Conservation (phyloP, 2,329 filamentous ascomycete genomes). For the Talaromyces sp. region DNA sequence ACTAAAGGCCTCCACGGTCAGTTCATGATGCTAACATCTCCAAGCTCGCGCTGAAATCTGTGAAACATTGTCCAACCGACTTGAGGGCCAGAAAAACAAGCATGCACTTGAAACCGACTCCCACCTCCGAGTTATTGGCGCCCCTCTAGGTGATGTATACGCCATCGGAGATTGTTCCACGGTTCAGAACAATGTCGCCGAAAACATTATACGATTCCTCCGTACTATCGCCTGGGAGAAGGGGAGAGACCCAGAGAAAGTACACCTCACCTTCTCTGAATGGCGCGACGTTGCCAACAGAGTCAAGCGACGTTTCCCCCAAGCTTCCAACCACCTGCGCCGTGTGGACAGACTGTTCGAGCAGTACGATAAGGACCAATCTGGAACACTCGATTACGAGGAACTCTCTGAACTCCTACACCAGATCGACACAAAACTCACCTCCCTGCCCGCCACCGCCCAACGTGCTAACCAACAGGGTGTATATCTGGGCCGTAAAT, state of each 20-base stretch:
- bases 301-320: conserved; percentile 87
- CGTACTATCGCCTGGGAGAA: conserved; percentile 89
- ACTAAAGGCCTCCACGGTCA: neutral
- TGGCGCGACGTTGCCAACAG: conserved; percentile 83
- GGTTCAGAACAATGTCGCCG: conserved; percentile 94
- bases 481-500: conserved; percentile 86
- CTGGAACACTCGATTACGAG: conserved; percentile 89
- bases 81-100: conserved; percentile 79
- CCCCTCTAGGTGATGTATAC: conserved; percentile 92
- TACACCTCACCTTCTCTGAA: conserved; percentile 82
- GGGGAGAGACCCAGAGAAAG: conserved; percentile 83
- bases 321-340: conserved; percentile 82
- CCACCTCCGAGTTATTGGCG: conserved; percentile 84
- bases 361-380: conserved; percentile 90
- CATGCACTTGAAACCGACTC: conserved; percentile 94
- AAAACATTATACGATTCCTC: conserved; percentile 87
- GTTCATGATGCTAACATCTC: conserved; percentile 6
- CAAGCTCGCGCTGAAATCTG: conserved; percentile 76
- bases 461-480: conserved; percentile 97
- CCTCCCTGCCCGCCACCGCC: conserved; percentile 89
- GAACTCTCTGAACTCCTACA: conserved; percentile 85
- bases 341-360: conserved; percentile 89
- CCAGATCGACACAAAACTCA: conserved; percentile 94
- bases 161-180: conserved; percentile 95
- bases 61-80: conserved; percentile 73